phyloP scores from a whole-genome alignment of 2,329 filamentous ascomycete species.

The Beauveria bassiana region DNA sequence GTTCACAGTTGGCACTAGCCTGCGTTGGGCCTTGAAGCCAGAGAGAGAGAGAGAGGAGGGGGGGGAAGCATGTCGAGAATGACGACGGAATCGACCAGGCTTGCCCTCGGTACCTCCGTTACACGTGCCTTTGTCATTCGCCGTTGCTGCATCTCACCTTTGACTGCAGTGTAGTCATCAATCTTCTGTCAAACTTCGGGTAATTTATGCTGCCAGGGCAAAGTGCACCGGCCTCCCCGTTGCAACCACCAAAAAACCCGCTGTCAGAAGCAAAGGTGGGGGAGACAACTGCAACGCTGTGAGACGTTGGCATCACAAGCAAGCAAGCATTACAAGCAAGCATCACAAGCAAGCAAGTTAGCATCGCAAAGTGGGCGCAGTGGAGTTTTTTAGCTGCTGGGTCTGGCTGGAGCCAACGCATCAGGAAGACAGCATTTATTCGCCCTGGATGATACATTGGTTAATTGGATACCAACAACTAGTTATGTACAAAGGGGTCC shows the following conservation, averaged over 20 bases:
- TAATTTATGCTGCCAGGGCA: neutral
- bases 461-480: too few species aligned
- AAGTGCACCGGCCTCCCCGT: neutral
- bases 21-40: too few species aligned
- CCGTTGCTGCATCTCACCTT: too few species aligned
- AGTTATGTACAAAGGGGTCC: neutral
- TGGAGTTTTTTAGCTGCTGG: neutral
- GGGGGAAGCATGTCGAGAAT: neutral
- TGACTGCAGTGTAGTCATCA: too few species aligned
- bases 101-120: too few species aligned
- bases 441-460: neutral
- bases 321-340: neutral
- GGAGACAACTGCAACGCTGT: neutral
- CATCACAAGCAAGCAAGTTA: constrained; percentile 4
- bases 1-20: too few species aligned
- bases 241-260: neutral
- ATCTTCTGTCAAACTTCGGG: too few species aligned
- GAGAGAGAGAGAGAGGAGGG: too few species aligned
- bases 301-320: constrained; percentile 7
- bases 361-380: constrained; percentile 1
- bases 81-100: neutral
- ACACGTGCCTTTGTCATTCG: too few species aligned
- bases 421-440: neutral
- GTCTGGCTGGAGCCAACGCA: constrained; percentile 3
- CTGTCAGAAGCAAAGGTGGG: neutral